Percentiles rank a stretch among this genome's conserved stretches.
Evolutionary conservation across 257 asterid species (phyloP).

Genomic region (Penstemon barbatus): DNA sequence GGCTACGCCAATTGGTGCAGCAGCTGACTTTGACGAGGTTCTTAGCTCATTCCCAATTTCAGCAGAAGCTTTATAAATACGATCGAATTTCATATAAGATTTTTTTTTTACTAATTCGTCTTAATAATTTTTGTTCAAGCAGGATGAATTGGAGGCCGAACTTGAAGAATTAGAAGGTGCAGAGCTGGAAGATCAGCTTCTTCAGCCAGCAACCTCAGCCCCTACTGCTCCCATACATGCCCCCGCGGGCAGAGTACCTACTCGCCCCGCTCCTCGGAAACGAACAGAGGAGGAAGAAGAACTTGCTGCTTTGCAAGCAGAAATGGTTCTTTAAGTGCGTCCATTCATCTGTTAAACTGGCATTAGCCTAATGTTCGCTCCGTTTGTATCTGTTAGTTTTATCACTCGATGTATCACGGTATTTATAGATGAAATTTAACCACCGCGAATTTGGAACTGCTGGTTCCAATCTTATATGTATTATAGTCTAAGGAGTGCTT

Average conservation of each 20-base stretch:
- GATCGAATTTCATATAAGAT: not conserved
- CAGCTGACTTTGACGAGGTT: conserved; percentile 77
- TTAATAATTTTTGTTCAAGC: conserved; percentile 21
- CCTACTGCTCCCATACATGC: conserved; percentile 46
- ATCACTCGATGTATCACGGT: not conserved
- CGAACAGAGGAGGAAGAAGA: conserved; percentile 71
- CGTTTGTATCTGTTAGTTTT: not conserved
- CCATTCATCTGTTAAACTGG: conserved; percentile 12
- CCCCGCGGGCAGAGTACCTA: conserved; percentile 43
- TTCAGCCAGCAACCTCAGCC: conserved; percentile 64
- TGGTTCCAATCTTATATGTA: not conserved
- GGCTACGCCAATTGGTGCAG: conserved; percentile 67
- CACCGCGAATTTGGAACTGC: not conserved
- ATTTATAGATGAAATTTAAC: not conserved
- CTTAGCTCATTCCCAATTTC: not conserved
- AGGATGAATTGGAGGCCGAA: conserved; percentile 80
- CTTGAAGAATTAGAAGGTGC: conserved; percentile 75
- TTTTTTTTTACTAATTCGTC: not conserved
- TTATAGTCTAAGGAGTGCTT: too few relatives aligned
- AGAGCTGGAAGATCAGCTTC: conserved; percentile 73
- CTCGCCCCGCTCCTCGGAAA: conserved; percentile 53
- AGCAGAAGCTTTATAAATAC: not conserved
- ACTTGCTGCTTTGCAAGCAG: conserved; percentile 81
- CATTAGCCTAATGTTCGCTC: not conserved
- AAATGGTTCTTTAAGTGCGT: conserved; percentile 61